Percentiles rank a stretch among this genome's conserved stretches.
Conservation (phyloP, 106 monocot genomes). For the Ottelia alismoides region DNA sequence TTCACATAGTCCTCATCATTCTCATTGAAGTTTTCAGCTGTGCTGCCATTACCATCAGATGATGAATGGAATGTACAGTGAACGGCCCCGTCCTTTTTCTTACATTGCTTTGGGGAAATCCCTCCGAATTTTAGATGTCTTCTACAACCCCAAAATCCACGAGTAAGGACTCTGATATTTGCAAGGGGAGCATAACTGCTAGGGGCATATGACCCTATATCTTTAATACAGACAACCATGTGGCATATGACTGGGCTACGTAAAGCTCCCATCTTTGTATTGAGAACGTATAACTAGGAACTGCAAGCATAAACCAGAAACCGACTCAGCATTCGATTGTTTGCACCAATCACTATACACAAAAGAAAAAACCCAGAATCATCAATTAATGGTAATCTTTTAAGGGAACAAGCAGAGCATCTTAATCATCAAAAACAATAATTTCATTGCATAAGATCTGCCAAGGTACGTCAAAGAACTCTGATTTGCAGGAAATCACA, state of each 20-base stretch:
- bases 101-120: conserved; percentile 4
- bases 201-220: conserved; percentile 4
- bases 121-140: conserved; percentile 7
- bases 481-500: no score
- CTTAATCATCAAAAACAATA: no score
- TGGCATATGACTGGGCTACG: conserved; percentile 44
- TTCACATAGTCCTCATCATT: conserved; percentile 72
- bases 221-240: conserved; percentile 24
- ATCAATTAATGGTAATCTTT: no score
- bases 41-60: conserved; percentile 68
- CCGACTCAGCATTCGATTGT: no score
- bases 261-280: conserved; percentile 55
- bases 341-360: no score
- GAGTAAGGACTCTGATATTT: conserved; percentile 16
- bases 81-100: conserved; percentile 8
- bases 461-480: no score
- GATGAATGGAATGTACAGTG: conserved; percentile 56
- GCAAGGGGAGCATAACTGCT: conserved; percentile 5
- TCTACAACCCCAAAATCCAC: conserved; percentile 37
- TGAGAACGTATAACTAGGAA: no score
- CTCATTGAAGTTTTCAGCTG: conserved; percentile 52
- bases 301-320: no score
- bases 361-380: no score
- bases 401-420: no score
- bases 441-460: no score